phyloP scores from a whole-genome alignment of 179 eudicot species.

The Silene noctiflora region DNA sequence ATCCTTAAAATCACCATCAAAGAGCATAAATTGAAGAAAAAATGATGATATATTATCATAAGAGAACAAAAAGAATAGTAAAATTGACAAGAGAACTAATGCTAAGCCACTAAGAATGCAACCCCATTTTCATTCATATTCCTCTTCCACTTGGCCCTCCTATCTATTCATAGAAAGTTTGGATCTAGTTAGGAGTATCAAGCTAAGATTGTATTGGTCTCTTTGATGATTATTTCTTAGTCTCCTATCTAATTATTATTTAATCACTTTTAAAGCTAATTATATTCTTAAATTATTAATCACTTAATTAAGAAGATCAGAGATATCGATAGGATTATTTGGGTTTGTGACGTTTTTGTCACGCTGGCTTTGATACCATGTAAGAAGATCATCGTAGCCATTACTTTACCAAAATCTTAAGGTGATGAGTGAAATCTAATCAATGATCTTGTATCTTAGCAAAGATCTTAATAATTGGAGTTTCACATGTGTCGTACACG shows the following conservation, averaged over 20 bases:
- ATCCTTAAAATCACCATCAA: constrained; percentile 17
- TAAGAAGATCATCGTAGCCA: no score
- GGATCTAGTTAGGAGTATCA: background rate
- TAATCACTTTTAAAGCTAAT: no score
- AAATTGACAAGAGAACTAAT: constrained; percentile 18
- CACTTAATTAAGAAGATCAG: no score
- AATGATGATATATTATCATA: background rate
- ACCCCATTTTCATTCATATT: constrained; percentile 3
- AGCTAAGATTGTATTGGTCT: background rate
- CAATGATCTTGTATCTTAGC: no score
- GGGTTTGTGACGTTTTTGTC: no score
- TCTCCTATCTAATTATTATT: background rate
- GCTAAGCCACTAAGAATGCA: background rate
- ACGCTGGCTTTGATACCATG: no score
- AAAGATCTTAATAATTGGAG: no score
- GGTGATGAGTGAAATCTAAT: no score
- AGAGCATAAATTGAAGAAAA: background rate
- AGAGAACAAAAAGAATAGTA: constrained; percentile 14
- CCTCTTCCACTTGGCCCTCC: background rate
- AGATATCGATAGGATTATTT: no score
- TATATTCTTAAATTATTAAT: no score
- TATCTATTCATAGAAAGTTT: background rate
- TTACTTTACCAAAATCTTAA: no score
- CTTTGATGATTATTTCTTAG: background rate
- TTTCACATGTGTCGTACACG: no score